Base-by-base conservation (phyloP, 2,329 filamentous ascomycete genomes). In the Myriosclerotinia duriaeana region DNA sequence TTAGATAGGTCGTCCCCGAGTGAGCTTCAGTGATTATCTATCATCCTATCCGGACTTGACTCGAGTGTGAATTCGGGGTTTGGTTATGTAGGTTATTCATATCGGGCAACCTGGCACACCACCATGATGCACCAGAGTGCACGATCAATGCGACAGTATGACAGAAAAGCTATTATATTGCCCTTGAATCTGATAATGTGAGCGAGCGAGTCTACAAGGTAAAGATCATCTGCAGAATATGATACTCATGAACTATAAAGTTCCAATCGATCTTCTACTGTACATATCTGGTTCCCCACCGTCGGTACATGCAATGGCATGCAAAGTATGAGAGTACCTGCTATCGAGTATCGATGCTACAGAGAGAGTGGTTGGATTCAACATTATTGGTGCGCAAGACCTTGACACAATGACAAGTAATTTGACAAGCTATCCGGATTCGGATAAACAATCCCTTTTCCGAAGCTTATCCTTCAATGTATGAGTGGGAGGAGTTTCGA, bases 371-470 rank as follows among this genome's bases (percentile, higher is more conserved):
- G 26, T 58, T 58, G 54, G 40, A 30, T 14, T 17, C 26, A 54
- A 12, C 17, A 38, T 20, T 54, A 36, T 34, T 54, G 38, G 12
- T 40, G 38, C 38, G 38, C 38, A 40, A 40, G 38, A 40, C 38
- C 38, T 34, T 34, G 30, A 40, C 3, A 9, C 12, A 22, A n/a
- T 4, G 11, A 11, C 9, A 14, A 50, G 20, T n/a, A 46, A 20
- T 17, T 20, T 20, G 17, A 9, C 9, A n/a, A 9, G 26, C 26
- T 48, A 50, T 52, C 44, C 44, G 58, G 34, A 61, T 61, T 22
- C 15, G 46, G 44, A 40, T 61, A 61, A 61, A 61, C 44, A 26
- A 50, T 61, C 58, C 58, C 46, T 26, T 59, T 50, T 38, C 44
- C 34, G 30, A 61, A 50, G n/a, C 44, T 61, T 40, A 38, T 50